Conservation (phyloP, 495 filamentous ascomycete species). For the Daldinia concentrica region DNA sequence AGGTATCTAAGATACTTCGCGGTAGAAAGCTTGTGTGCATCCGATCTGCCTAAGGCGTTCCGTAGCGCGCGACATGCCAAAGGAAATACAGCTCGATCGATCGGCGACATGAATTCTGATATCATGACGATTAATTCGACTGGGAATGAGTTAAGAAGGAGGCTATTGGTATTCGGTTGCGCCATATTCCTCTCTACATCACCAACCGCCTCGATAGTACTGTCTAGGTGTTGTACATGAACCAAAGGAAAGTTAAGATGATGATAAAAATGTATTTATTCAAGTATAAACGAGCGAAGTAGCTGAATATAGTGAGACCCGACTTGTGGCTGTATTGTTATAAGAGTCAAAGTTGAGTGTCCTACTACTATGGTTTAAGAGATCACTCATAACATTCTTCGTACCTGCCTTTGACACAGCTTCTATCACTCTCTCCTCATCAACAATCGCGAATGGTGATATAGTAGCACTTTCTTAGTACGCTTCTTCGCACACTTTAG, state of each 20-base stretch:
- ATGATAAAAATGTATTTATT: neutral
- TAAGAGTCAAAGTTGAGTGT: neutral
- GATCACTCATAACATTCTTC: neutral
- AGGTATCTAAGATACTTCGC: conserved; percentile 18
- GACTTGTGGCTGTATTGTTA: neutral
- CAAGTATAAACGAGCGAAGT: neutral
- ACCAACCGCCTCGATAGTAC: neutral
- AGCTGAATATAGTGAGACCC: neutral
- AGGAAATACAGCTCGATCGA: conserved; percentile 7
- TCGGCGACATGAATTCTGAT: neutral
- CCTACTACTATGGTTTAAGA: neutral
- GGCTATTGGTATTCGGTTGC: neutral
- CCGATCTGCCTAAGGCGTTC: neutral
- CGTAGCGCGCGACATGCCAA: conserved; percentile 20
- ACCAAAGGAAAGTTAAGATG: neutral
- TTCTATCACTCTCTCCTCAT: neutral
- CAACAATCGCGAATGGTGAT: neutral
- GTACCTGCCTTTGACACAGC: neutral
- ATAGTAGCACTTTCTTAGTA: neutral
- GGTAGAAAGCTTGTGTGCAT: neutral
- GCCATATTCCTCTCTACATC: neutral
- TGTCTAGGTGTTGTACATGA: neutral
- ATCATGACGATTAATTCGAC: conserved; percentile 11
- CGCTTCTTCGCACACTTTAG: neutral
- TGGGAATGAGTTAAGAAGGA: conserved; percentile 22